Percentiles rank a stretch among this genome's conserved stretches.
Conservation (phyloP, 371 early-diverging fungal species). For the Mortierella sp. region DNA sequence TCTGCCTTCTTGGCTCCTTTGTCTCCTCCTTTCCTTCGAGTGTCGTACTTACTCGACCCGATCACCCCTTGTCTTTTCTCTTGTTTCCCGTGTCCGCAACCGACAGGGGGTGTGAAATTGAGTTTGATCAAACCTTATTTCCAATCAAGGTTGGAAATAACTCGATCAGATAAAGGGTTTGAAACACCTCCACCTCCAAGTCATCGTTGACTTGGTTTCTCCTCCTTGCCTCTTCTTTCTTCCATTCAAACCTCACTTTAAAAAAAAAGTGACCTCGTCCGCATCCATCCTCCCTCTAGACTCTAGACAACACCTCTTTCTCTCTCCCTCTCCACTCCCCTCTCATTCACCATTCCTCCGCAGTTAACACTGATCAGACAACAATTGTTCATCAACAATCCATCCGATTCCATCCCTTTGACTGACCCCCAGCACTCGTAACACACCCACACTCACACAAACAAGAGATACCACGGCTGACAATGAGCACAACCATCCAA, state of each 20-base stretch:
- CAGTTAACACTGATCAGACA: not conserved
- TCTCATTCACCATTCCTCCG: not conserved
- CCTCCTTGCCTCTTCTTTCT: not conserved
- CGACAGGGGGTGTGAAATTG: no score
- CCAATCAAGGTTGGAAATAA: not conserved
- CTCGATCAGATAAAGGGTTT: constrained; percentile 1
- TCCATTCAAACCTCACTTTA: not conserved
- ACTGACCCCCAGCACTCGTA: not conserved
- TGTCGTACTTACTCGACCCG: no score
- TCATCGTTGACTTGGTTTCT: not conserved
- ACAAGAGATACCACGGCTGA: no score
- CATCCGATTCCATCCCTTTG: not conserved
- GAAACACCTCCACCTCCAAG: not conserved
- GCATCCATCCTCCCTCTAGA: no score
- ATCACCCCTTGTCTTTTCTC: no score
- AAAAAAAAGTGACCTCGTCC: no score
- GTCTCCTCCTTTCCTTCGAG: no score
- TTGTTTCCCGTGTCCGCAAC: no score
- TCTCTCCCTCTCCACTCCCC: no score
- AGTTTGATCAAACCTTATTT: no score
- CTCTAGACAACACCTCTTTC: no score
- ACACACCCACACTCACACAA: not conserved
- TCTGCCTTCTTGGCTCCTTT: no score
- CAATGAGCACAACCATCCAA: not conserved
- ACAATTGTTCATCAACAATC: not conserved